Evolutionary conservation across 495 filamentous ascomycete species (phyloP).

Genomic region (Xylaria venustula): DNA sequence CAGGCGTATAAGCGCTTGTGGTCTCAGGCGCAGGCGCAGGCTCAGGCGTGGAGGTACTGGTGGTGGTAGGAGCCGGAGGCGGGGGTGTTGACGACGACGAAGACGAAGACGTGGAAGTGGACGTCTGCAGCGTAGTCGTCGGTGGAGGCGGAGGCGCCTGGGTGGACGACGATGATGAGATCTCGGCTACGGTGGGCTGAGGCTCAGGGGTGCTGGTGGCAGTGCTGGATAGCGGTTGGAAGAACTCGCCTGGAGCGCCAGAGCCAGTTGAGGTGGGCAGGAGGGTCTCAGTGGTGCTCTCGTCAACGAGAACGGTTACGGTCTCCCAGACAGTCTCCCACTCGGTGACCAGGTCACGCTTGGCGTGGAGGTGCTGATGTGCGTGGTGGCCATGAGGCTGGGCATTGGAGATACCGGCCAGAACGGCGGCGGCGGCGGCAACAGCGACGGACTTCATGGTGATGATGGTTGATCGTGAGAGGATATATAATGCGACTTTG

Average conservation of each 20-base stretch:
- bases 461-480: slow-evolving; percentile 7
- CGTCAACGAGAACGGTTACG: slow-evolving; percentile 47
- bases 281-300: slow-evolving; percentile 39
- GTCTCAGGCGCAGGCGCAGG: slow-evolving; percentile 7
- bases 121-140: background rate
- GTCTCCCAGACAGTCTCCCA: slow-evolving; percentile 47
- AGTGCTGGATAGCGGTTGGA: slow-evolving; percentile 27
- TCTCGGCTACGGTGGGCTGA: background rate
- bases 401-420: slow-evolving; percentile 44
- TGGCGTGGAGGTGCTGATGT: slow-evolving; percentile 33
- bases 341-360: slow-evolving; percentile 45
- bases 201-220: slow-evolving; percentile 6
- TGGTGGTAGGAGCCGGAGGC: slow-evolving; percentile 13
- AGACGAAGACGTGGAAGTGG: slow-evolving; percentile 7
- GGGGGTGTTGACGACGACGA: slow-evolving; percentile 17
- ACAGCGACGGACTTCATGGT: slow-evolving; percentile 51
- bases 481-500: background rate
- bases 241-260: slow-evolving; percentile 40
- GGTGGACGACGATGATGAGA: background rate
- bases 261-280: slow-evolving; percentile 27
- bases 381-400: slow-evolving; percentile 44
- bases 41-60: slow-evolving; percentile 12
- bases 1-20: slow-evolving; percentile 2
- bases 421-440: slow-evolving; percentile 32
- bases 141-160: slow-evolving; percentile 1